These are phyloP conservation scores for Onygena corvina DNA, from an alignment of 2,329 filamentous ascomycete genomes.

Conservation along the genomic window DNA sequence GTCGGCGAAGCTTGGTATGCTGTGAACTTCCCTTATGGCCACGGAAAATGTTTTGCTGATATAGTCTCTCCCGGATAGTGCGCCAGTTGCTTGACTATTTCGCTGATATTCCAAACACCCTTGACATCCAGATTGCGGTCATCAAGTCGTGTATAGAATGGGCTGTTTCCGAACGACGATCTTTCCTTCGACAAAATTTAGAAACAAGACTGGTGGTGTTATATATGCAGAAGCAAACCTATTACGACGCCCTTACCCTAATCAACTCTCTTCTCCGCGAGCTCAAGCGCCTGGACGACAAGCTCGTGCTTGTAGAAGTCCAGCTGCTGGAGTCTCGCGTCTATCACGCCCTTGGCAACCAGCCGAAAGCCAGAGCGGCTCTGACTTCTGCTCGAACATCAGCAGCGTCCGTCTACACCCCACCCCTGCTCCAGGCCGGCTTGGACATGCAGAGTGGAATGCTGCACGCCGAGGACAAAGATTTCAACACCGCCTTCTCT, in stretches of 20 bases:
- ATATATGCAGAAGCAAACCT: slow-evolving; percentile 94
- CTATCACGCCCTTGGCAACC: slow-evolving; percentile 94
- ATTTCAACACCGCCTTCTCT: slow-evolving; percentile 97
- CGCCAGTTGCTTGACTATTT: slow-evolving; percentile 95
- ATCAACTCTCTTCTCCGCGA: slow-evolving; percentile 95
- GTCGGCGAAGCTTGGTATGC: slow-evolving; percentile 88
- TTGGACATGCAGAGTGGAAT: slow-evolving; percentile 99
- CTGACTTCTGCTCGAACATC: slow-evolving; percentile 89
- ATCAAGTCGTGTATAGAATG: slow-evolving; percentile 99
- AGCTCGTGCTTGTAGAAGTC: slow-evolving; percentile 93
- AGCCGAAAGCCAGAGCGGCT: slow-evolving; percentile 87
- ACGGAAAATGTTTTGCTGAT: neutral
- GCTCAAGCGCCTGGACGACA: slow-evolving; percentile 95
- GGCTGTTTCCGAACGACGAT: slow-evolving; percentile 86
- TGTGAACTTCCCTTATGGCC: neutral
- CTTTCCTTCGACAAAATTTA: slow-evolving; percentile 94
- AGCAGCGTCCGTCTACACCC: slow-evolving; percentile 93
- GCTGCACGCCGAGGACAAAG: slow-evolving; percentile 95
- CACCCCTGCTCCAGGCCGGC: slow-evolving; percentile 84
- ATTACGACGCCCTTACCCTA: slow-evolving; percentile 90
- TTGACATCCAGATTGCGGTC: slow-evolving; percentile 84
- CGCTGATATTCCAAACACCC: slow-evolving; percentile 82
- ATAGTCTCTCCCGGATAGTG: slow-evolving; percentile 42
- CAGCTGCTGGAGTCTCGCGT: slow-evolving; percentile 93
- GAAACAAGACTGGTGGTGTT: slow-evolving; percentile 88